Conservation (phyloP, 2,329 filamentous ascomycete species). For the Fusarium equiseti region DNA sequence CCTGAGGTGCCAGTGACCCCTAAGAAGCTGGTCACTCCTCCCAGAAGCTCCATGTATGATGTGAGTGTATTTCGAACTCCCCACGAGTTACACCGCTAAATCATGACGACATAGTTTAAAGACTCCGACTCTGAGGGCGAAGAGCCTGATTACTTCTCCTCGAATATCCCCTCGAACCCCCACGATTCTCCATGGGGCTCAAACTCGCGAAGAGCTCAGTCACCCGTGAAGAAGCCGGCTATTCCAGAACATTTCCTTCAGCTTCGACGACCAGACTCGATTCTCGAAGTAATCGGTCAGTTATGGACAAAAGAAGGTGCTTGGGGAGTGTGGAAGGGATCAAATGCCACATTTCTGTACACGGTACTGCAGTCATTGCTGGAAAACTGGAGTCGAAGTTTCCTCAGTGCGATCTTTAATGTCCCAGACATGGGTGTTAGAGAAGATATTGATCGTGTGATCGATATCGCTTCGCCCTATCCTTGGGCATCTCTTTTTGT, state of each 20-base stretch:
- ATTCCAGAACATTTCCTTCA: slow-evolving; percentile 70
- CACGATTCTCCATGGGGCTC: slow-evolving; percentile 55
- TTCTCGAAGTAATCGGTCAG: slow-evolving; percentile 87
- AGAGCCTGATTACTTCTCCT: slow-evolving; percentile 87
- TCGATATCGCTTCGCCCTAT: slow-evolving; percentile 79
- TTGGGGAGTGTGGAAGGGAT: slow-evolving; percentile 94
- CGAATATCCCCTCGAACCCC: slow-evolving; percentile 68
- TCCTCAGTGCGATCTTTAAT: slow-evolving; percentile 91
- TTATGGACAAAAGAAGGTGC: slow-evolving; percentile 90
- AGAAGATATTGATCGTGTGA: slow-evolving; percentile 81
- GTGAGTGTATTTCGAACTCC: slow-evolving; percentile 44
- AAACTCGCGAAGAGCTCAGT: slow-evolving; percentile 50
- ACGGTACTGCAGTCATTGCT: slow-evolving; percentile 86
- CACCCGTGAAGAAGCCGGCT: slow-evolving; percentile 53
- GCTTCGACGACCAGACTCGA: slow-evolving; percentile 80
- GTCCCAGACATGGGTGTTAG: slow-evolving; percentile 85
- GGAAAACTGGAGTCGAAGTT: slow-evolving; percentile 91
- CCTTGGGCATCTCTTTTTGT: slow-evolving; percentile 85
- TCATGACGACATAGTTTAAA: slow-evolving; percentile 47
- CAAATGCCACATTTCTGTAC: slow-evolving; percentile 93
- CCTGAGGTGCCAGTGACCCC: slow-evolving; percentile 42
- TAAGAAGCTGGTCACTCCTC: slow-evolving; percentile 50
- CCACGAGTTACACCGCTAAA: slow-evolving; percentile 41
- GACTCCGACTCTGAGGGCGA: slow-evolving; percentile 80
- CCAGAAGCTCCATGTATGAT: slow-evolving; percentile 53